Conservation (phyloP, 2,329 filamentous ascomycete species). For the Xylariaceae sp. region DNA sequence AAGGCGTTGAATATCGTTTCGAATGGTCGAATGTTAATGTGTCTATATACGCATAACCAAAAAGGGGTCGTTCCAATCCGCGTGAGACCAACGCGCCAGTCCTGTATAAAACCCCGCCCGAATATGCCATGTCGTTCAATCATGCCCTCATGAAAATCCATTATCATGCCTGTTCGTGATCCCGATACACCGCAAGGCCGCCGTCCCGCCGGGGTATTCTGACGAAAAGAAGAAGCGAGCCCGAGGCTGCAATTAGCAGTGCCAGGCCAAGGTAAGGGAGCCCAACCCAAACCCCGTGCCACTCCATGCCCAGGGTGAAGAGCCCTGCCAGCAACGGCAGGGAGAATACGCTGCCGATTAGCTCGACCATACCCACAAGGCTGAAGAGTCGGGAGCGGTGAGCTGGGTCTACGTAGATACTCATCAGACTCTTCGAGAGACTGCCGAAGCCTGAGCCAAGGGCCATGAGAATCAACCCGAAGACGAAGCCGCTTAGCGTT, state of each 20-base stretch:
- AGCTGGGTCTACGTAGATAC: slow-evolving; percentile 29
- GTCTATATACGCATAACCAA: too few relatives aligned
- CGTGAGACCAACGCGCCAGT: background rate
- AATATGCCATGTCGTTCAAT: background rate
- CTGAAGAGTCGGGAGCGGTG: slow-evolving; percentile 34
- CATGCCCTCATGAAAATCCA: background rate
- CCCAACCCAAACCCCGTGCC: slow-evolving; percentile 31
- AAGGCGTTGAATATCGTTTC: too few relatives aligned
- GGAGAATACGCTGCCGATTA: slow-evolving; percentile 30
- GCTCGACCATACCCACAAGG: slow-evolving; percentile 31
- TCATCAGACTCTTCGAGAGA: slow-evolving; percentile 31
- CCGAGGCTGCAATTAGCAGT: slow-evolving; percentile 18
- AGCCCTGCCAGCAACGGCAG: slow-evolving; percentile 31
- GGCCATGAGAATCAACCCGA: slow-evolving; percentile 31
- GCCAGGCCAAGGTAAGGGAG: slow-evolving; percentile 31
- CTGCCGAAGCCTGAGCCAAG: slow-evolving; percentile 30
- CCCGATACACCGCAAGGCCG: background rate
- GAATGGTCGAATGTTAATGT: too few relatives aligned
- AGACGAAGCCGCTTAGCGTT: slow-evolving; percentile 26
- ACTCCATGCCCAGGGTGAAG: slow-evolving; percentile 31
- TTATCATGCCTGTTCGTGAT: slow-evolving; percentile 9
- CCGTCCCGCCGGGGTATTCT: slow-evolving; percentile 19
- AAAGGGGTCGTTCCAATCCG: background rate
- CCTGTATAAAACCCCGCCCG: slow-evolving; percentile 1
- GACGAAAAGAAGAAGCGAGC: slow-evolving; percentile 24